phyloP scores from a whole-genome alignment of 148 eudicot species.

The Camellia lanceoleosa region DNA sequence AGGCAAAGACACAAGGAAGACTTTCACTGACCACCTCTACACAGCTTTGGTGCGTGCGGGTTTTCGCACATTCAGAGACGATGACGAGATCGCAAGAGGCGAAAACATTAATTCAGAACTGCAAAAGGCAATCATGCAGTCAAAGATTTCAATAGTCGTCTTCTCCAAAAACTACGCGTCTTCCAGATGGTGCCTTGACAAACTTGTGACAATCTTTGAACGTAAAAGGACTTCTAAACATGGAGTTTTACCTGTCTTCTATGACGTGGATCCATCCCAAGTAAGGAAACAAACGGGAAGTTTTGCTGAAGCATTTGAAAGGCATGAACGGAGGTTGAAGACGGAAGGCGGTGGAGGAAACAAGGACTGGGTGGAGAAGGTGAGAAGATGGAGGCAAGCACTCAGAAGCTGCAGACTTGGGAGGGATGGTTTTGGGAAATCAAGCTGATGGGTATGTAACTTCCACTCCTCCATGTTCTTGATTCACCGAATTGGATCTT shows the following conservation, averaged over 20 bases:
- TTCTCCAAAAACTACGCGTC: not conserved
- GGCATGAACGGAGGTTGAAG: not conserved
- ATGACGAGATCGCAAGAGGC: too few relatives aligned
- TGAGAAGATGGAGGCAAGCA: not conserved
- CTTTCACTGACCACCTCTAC: not conserved
- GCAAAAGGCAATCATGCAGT: not conserved
- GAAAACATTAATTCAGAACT: not conserved
- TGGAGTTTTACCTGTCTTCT: not conserved
- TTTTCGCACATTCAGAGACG: too few relatives aligned
- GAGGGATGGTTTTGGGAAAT: not conserved
- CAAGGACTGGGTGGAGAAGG: too few relatives aligned
- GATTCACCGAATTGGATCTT: too few relatives aligned
- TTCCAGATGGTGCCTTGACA: too few relatives aligned
- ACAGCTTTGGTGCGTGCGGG: not conserved
- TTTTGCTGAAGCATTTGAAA: not conserved
- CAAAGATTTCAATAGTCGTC: not conserved
- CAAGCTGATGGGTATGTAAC: not conserved
- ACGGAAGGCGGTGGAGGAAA: not conserved
- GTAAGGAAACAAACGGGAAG: not conserved
- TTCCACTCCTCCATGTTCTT: too few relatives aligned
- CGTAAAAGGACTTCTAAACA: not conserved
- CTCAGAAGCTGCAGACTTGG: not conserved
- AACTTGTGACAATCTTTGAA: not conserved
- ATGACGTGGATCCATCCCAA: conserved; percentile 2
- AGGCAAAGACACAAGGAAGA: too few relatives aligned